Evolutionary conservation across 371 early-diverging fungal species (phyloP).

Genomic region (Coemansia sp.): DNA sequence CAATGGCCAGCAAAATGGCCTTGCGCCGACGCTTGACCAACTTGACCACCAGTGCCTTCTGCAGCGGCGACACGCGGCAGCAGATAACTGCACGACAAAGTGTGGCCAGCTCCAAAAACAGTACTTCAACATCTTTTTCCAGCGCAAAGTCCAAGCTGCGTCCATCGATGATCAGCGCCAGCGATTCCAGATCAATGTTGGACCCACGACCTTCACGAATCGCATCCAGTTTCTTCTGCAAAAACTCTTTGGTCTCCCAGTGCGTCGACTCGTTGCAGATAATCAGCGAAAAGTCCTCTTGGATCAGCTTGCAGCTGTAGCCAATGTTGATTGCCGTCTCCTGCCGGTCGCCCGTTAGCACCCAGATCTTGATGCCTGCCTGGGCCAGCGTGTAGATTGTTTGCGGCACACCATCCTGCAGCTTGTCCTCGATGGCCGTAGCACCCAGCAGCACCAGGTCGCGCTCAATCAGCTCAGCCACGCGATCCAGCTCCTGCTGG

Average conservation of each 20-base stretch:
- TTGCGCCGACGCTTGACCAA: constrained; percentile 75
- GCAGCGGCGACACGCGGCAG: constrained; percentile 92
- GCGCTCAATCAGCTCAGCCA: constrained; percentile 93
- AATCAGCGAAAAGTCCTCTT: constrained; percentile 81
- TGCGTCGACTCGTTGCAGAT: constrained; percentile 79
- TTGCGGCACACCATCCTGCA: constrained; percentile 97
- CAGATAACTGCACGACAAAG: constrained; percentile 85
- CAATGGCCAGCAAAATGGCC: constrained; percentile 83
- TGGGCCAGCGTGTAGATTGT: constrained; percentile 93
- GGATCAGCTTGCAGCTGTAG: constrained; percentile 82
- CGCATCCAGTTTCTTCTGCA: constrained; percentile 71
- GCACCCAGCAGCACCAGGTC: constrained; percentile 91
- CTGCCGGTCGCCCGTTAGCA: constrained; percentile 91
- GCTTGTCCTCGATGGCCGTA: constrained; percentile 98
- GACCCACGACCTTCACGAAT: constrained; percentile 55
- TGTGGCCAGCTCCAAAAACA: constrained; percentile 74
- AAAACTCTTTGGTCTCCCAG: constrained; percentile 74
- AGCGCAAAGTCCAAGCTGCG: constrained; percentile 79
- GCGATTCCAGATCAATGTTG: constrained; percentile 52
- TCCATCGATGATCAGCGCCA: constrained; percentile 91
- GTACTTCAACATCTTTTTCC: constrained; percentile 53
- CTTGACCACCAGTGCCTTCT: constrained; percentile 93
- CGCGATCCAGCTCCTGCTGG: constrained; percentile 81
- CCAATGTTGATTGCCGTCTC: constrained; percentile 95
- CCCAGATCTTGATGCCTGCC: constrained; percentile 97